Conservation (phyloP, 768 basidiomycete genomes). For the Tricholoma sp. region DNA sequence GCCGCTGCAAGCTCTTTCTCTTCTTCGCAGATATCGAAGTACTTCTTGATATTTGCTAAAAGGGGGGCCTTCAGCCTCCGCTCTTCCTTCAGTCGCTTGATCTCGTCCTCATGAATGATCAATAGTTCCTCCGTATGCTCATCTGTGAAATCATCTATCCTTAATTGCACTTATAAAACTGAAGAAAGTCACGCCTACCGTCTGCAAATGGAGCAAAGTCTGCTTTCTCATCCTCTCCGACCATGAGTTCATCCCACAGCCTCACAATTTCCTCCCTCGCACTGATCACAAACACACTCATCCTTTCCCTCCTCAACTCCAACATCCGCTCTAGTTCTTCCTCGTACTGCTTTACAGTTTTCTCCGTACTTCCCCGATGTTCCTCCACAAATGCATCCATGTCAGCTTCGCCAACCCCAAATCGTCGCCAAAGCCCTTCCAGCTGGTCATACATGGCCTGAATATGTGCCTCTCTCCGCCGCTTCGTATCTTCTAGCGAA, state of each 20-base stretch:
- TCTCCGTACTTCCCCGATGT: slow-evolving; percentile 77
- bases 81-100: slow-evolving; percentile 77
- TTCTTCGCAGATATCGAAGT: slow-evolving; percentile 87
- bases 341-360: slow-evolving; percentile 77
- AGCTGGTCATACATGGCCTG: slow-evolving; percentile 93
- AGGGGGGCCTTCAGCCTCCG: slow-evolving; percentile 73
- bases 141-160: slow-evolving; percentile 39
- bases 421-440: slow-evolving; percentile 83
- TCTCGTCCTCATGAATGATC: slow-evolving; percentile 80
- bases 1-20: slow-evolving; percentile 82
- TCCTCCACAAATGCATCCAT: slow-evolving; percentile 93
- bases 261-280: slow-evolving; percentile 76
- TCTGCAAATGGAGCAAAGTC: slow-evolving; percentile 82
- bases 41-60: slow-evolving; percentile 74
- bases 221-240: slow-evolving; percentile 74
- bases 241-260: slow-evolving; percentile 85
- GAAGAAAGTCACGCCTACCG: slow-evolving; percentile 41
- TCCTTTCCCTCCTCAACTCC: slow-evolving; percentile 80
- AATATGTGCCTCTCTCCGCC: slow-evolving; percentile 73
- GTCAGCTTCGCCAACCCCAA: slow-evolving; percentile 73
- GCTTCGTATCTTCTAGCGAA: slow-evolving; percentile 70
- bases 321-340: slow-evolving; percentile 88
- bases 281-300: slow-evolving; percentile 78
- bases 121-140: slow-evolving; percentile 88
- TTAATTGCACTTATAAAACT: not conserved